Evolutionary conservation across 192 early-diverging fungal species (phyloP), one percentile per base, ranked within the genome.

Genomic region (Gryganskiella cystojenkinii): DNA sequence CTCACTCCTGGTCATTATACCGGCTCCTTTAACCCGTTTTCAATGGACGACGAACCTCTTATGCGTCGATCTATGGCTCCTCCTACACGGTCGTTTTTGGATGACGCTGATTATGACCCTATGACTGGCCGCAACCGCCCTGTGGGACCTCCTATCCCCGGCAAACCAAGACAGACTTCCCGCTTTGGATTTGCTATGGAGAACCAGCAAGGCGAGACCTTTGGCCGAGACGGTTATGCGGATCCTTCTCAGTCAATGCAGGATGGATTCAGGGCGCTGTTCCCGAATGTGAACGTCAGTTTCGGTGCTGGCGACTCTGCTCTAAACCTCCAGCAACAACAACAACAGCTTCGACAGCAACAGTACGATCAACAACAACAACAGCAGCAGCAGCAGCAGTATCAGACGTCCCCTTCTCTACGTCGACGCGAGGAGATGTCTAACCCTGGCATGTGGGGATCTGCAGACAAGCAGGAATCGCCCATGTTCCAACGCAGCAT

Each of bases 221-320:
- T 63, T 50, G 61, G 56, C 35, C 25, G 45, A 19, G 74, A 78
- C 15, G 49, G 46, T 3, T 69, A 64, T 46, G 37, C 61, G 3
- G 65, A 56, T 46, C 64, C 76, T 0, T 54, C 69, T 31, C 70
- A 80, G 24, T 71, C 79, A 9, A 83, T 85, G 71, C 81, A 84
- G n/a, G 82, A 87, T 42, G 86, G 82, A 24, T 80, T 89, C 31
- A 67, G 85, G 43, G 82, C 85, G 11, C 44, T 89, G 14, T 84
- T 89, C 61, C 85, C 87, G 27, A 87, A 89, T 78, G 85, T 82
- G 33, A 89, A 85, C 70, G 81, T 85, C 42, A 85, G 84, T 51
- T 89, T 87, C 73, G 79, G 79, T 33, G 55, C 52, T 8, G 47
- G 70, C 42, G 45, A 82, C 28, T 65, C 37, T 43, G 51, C 53